A percentile compares a stretch with the other conserved stretches of the same genome.
These are phyloP conservation scores for Agastache rugosa DNA, from an alignment of 257 asterid species.

Conservation along the genomic window DNA sequence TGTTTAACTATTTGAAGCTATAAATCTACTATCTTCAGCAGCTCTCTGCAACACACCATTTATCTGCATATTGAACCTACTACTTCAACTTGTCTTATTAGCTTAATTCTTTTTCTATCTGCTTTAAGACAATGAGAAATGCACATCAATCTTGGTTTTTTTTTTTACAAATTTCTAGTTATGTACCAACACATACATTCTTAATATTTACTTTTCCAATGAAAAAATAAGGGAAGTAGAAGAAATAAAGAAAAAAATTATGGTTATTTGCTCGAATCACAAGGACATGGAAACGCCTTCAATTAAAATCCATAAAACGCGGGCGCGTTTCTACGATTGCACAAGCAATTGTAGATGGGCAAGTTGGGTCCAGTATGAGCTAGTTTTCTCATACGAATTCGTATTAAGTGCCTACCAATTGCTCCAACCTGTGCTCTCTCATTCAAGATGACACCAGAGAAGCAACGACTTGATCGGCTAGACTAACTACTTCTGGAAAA, in stretches of 20 bases:
- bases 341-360: too few relatives aligned
- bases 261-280: neutral
- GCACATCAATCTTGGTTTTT: neutral
- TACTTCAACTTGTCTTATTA: neutral
- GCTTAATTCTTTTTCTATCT: neutral
- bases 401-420: too few relatives aligned
- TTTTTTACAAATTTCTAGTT: neutral
- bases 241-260: neutral
- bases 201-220: neutral
- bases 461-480: too few relatives aligned
- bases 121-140: neutral
- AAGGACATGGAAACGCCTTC: too few relatives aligned
- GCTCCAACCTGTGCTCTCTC: too few relatives aligned
- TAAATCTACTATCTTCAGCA: slow-evolving; percentile 27
- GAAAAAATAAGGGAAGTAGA: neutral
- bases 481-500: too few relatives aligned
- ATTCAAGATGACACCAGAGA: too few relatives aligned
- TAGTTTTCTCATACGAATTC: too few relatives aligned
- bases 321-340: too few relatives aligned
- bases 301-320: too few relatives aligned
- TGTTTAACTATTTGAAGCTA: slow-evolving; percentile 25
- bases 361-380: too few relatives aligned
- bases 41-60: slow-evolving; percentile 23
- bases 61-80: slow-evolving; percentile 23
- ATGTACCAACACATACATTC: neutral